phyloP scores from a whole-genome alignment of 768 basidiomycete genomes.

The Asterophora parasitica region DNA sequence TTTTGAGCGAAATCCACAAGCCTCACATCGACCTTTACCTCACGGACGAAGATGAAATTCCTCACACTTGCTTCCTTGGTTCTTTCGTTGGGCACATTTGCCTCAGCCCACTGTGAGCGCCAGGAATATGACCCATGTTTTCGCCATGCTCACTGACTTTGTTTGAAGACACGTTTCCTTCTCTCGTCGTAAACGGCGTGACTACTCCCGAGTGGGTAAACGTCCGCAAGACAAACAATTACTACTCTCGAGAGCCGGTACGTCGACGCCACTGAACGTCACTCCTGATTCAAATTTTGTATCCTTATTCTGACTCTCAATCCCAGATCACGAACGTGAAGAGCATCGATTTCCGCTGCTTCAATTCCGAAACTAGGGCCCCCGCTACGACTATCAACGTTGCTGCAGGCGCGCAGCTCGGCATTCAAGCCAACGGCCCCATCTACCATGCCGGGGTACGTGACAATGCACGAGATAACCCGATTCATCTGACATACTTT shows the following conservation, averaged over 20 bases:
- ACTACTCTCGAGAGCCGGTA: slow-evolving; percentile 3
- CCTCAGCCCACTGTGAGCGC: slow-evolving; percentile 12
- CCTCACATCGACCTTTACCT: too few species aligned
- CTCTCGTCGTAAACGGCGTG: slow-evolving; percentile 15
- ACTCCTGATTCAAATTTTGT: too few species aligned
- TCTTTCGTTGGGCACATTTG: slow-evolving; percentile 2
- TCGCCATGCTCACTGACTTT: not conserved
- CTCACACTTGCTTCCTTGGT: not conserved
- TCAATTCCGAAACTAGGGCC: slow-evolving; percentile 20
- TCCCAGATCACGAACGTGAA: slow-evolving; percentile 24
- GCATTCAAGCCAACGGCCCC: slow-evolving; percentile 25
- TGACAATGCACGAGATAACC: not conserved
- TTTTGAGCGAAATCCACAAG: too few species aligned
- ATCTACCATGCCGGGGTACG: slow-evolving; percentile 32
- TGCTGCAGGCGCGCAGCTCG: slow-evolving; percentile 27
- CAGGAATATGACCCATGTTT: not conserved
- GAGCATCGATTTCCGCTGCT: slow-evolving; percentile 26
- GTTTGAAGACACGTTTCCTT: slow-evolving; percentile 17
- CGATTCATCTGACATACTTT: not conserved
- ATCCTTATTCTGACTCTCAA: not conserved
- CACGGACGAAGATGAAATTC: not conserved
- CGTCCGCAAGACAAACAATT: slow-evolving; percentile 18
- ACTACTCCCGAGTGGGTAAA: slow-evolving; percentile 15
- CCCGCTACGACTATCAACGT: slow-evolving; percentile 26
- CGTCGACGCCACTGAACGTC: too few species aligned